A percentile compares a stretch with the other conserved stretches of the same genome.
Conservation (phyloP, 768 basidiomycete genomes). For the Podaxis mareebaensis region DNA sequence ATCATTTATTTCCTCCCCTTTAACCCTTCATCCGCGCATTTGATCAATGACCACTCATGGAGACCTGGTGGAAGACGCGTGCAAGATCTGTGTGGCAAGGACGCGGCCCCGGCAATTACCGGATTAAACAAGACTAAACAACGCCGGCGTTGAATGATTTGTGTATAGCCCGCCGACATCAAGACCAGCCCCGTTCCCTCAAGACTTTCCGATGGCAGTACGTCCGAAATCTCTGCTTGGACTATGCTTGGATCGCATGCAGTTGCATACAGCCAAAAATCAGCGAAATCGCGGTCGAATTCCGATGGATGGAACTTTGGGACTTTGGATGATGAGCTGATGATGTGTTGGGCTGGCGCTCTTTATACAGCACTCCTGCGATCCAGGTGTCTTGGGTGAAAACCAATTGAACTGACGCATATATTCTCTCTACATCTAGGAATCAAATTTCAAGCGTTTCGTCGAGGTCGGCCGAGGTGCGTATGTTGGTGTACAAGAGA, state of each 20-base stretch:
- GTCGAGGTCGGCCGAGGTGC: conserved; percentile 96
- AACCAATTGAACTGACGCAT: neutral
- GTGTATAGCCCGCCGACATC: conserved; percentile 13
- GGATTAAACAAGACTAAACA: conserved; percentile 10
- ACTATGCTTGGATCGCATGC: conserved; percentile 2
- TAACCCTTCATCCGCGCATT: neutral
- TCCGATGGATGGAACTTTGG: conserved; percentile 12
- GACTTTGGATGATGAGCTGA: conserved; percentile 8
- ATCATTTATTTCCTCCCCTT: neutral
- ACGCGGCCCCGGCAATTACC: neutral
- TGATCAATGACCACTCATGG: neutral
- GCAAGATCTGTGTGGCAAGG: neutral
- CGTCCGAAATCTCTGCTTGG: conserved; percentile 2
- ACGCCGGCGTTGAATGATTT: neutral
- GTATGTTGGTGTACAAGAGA: conserved; percentile 19
- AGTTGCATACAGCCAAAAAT: neutral
- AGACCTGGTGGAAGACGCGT: neutral
- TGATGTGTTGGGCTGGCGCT: neutral
- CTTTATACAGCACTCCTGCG: neutral
- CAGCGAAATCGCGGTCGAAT: conserved; percentile 5
- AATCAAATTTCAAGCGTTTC: conserved; percentile 94
- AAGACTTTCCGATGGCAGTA: conserved; percentile 15
- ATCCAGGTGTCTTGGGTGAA: neutral
- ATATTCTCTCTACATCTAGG: conserved; percentile 34
- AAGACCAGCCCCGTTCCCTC: conserved; percentile 14